Base-by-base conservation (phyloP, 805 yeast genomes). In the Candida ponderosae region DNA sequence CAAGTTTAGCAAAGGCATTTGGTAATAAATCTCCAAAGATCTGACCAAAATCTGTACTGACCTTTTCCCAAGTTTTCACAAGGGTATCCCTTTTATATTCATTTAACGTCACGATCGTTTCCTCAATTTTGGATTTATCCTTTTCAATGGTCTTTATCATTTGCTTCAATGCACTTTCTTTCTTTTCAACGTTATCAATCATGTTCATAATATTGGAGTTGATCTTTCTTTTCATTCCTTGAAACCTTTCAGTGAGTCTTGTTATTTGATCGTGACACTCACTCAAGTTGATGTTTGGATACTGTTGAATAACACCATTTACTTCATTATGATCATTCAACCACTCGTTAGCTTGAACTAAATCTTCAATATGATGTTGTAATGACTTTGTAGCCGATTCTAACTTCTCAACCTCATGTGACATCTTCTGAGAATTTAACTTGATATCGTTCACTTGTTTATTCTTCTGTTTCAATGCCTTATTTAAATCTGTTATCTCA, bases 131-230 rank as follows among this genome's bases (percentile, higher is more conserved):
- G 10, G 77, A 61, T 60, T 88, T 88, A 59, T 90, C 97, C 59
- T 78, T 83, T 48, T 84, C 94, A 47, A 89, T 87, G 5, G 95
- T 87, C 43, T 70, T 73, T 45, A 90, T 82, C 89, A 86, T 88
- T 8, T 74, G 70, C 47, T 75, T 80, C 51, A 90, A 67, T 4
- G 89, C 69, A 8, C 68, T 56, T 53, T 88, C 97, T 54, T 87
- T 86, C 68, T 82, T 87, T 55, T 88, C 96, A 20, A 86, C 94
- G 46, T 79, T 86, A 51, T 88, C 96, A 44, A 87, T 85, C 83
- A 83, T 84, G 50, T 79, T 79, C 95, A 84, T 84, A 43, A 87
- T 86, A 51, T 88, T 83, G 3, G 81, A 70, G 49, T 88, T 87
- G 15, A 89, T 95, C 45, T 80, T 85, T 39, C 87, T 71, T 60